Evolutionary conservation across 805 yeast species (phyloP).

Genomic region (Suhomyces sp.): DNA sequence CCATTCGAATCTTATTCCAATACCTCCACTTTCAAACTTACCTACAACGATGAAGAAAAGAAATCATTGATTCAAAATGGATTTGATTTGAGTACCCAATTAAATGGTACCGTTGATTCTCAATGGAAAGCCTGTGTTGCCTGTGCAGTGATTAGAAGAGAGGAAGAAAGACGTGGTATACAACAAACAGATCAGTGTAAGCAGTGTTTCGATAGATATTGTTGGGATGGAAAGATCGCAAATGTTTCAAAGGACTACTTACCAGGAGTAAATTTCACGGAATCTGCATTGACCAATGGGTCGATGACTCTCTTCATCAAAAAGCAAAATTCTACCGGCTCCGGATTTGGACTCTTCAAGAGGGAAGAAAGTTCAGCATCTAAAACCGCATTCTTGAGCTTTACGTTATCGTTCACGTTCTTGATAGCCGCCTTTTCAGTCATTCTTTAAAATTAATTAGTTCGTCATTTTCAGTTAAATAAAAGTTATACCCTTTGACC

Average conservation of each 20-base stretch:
- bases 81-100: constrained; percentile 63
- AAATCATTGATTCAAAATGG: constrained; percentile 68
- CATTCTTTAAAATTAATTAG: neutral
- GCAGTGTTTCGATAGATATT: constrained; percentile 66
- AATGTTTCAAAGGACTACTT: constrained; percentile 12
- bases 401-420: neutral
- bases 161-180: constrained; percentile 63
- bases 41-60: constrained; percentile 58
- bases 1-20: constrained; percentile 67
- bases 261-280: constrained; percentile 29
- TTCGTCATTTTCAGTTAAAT: too few species aligned
- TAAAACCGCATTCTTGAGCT: neutral
- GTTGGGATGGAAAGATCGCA: constrained; percentile 61
- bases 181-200: constrained; percentile 69
- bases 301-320: constrained; percentile 6
- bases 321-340: constrained; percentile 6
- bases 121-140: constrained; percentile 76
- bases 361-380: constrained; percentile 4
- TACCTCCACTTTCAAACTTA: constrained; percentile 68
- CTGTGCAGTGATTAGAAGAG: constrained; percentile 80
- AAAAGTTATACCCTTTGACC: too few species aligned
- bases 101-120: constrained; percentile 63
- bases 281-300: constrained; percentile 29
- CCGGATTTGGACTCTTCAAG: neutral
- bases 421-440: neutral